Base-by-base conservation (phyloP, 2,329 filamentous ascomycete genomes). In the Hypoxylon sp. region DNA sequence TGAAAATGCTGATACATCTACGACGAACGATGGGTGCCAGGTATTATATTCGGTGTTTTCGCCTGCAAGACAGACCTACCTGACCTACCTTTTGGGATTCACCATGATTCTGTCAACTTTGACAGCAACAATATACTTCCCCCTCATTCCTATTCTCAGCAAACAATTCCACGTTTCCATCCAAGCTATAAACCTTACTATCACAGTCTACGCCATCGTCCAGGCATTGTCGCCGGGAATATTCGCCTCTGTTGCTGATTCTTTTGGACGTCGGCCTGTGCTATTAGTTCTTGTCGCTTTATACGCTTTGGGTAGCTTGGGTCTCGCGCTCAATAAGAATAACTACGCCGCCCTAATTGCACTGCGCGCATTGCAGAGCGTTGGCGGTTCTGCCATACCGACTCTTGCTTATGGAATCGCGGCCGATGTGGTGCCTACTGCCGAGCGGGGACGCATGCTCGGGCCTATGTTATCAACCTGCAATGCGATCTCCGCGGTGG, bases 171-270 rank as follows among this genome's bases (percentile, higher is more conserved):
- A 53, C 22, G 51, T 53, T 37, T 53, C 51, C 19, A 53, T 53
- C 13, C 51, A 39, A 42, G 51, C 31, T 33, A 53, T 53, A 53
- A 53, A 53, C 31, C 51, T 53, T 22, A 53, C 51, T 19, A 53
- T 53, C 2, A 39, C 51, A 19, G 11, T 53, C 13, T 53, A 53
- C 31, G 51, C 51, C 14, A 22, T 53, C 19, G 51, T 39, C 3
- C 51, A 53, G 19, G 51, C 51, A 3, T 17, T 53, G 8, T 39
- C 51, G 3, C 51, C 51, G 1, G 31, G 31, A 10, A 53, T 39
- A 24, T 53, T 53, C 11, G 17, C 51, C 19, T 53, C 51, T n/a
- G 26, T 51, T 51, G 51, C 51, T 26, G 31, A 39, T 35, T 39
- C 51, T 3, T 39, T 53, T 33, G 51, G 48, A 19, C 48, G 48